phyloP scores from a whole-genome alignment of 768 basidiomycete genomes.

The Pleurotus eryngii region DNA sequence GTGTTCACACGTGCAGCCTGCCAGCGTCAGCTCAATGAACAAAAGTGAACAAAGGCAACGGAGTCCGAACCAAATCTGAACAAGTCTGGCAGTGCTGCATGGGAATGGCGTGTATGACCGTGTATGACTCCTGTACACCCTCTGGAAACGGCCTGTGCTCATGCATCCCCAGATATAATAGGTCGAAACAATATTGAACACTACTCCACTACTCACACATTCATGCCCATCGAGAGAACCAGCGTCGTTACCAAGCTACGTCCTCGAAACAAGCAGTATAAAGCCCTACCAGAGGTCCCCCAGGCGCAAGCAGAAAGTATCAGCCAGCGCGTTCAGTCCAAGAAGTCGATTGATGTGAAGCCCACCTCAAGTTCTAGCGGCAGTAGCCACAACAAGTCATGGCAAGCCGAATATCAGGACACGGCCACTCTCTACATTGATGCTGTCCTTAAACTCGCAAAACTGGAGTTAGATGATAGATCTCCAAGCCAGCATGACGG shows the following conservation, averaged over 20 bases:
- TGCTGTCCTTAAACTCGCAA: background rate
- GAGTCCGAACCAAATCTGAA: no score
- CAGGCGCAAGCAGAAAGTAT: background rate
- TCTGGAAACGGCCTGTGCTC: background rate
- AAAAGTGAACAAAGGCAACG: no score
- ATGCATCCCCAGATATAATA: background rate
- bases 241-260: background rate
- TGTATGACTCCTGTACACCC: background rate
- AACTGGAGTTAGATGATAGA: background rate
- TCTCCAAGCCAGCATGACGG: background rate
- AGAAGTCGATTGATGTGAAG: background rate
- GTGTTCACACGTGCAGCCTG: no score
- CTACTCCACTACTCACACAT: background rate
- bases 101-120: no score
- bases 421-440: slow-evolving; percentile 2
- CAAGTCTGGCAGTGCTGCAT: no score
- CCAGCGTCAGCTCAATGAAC: no score
- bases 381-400: background rate
- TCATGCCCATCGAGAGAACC: background rate
- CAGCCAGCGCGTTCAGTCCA: no score
- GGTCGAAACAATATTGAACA: background rate
- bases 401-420: background rate
- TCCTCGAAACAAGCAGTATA: background rate
- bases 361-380: background rate
- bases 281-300: background rate